Evolutionary conservation across 2,329 filamentous ascomycete genomes (phyloP).

Genomic region (Penicillium sp.): DNA sequence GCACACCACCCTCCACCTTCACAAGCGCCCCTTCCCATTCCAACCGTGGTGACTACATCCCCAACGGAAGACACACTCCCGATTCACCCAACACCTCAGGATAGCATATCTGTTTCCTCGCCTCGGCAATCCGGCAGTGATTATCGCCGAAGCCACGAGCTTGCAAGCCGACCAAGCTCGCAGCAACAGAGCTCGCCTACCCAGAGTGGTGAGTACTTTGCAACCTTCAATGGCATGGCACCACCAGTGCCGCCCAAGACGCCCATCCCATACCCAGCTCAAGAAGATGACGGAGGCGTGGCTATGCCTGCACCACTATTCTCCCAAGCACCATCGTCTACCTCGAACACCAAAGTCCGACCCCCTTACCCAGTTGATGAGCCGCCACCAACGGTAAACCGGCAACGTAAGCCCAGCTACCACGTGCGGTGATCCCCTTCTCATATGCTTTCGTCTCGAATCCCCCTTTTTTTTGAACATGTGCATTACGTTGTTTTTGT

Average conservation of each 20-base stretch:
- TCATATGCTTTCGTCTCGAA: conserved; percentile 2
- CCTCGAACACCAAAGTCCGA: conserved; percentile 21
- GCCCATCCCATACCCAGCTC: conserved; percentile 51
- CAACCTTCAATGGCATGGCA: conserved; percentile 33
- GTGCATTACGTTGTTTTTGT: background rate
- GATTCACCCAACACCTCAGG: conserved; percentile 25
- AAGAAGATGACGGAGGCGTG: conserved; percentile 21
- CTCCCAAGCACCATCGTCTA: conserved; percentile 12
- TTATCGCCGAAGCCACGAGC: conserved; percentile 34
- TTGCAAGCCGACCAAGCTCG: conserved; percentile 23
- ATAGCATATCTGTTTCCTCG: conserved; percentile 18
- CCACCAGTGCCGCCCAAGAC: conserved; percentile 72
- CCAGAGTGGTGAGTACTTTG: conserved; percentile 29
- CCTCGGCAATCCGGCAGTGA: conserved; percentile 22
- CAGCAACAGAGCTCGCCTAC: conserved; percentile 27
- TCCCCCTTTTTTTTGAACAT: background rate
- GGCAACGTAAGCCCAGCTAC: conserved; percentile 74
- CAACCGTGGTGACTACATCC: conserved; percentile 17
- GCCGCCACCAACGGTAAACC: conserved; percentile 73
- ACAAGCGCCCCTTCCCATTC: conserved; percentile 13
- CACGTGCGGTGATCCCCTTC: conserved; percentile 39
- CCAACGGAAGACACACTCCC: conserved; percentile 26
- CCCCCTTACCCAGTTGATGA: conserved; percentile 76
- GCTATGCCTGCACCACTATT: conserved; percentile 33
- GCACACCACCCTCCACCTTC: conserved; percentile 17